Percentiles rank a stretch among this genome's conserved stretches.
Evolutionary conservation across 2,329 filamentous ascomycete species (phyloP).

Genomic region (Talaromyces sp.): DNA sequence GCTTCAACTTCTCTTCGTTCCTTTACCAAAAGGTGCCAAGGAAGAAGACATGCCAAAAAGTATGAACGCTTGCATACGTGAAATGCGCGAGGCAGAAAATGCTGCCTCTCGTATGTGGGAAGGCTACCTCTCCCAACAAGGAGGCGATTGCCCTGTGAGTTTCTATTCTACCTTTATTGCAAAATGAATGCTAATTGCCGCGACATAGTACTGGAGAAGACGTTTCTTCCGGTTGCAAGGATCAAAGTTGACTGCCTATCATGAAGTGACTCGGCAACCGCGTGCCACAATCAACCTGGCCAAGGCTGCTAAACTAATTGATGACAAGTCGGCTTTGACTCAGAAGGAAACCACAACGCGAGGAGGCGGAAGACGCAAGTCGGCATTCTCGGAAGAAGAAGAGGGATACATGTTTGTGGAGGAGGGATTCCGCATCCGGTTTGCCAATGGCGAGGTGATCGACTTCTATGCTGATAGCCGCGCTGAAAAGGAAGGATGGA

Average conservation of each 20-base stretch:
- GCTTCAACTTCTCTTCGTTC: conserved; percentile 90
- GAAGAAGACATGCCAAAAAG: conserved; percentile 99
- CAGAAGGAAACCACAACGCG: conserved; percentile 78
- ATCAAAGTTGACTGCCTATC: conserved; percentile 88
- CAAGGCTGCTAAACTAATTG: conserved; percentile 89
- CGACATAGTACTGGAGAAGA: conserved; percentile 82
- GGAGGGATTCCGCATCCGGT: conserved; percentile 97
- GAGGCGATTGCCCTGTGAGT: conserved; percentile 93
- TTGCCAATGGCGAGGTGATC: conserved; percentile 96
- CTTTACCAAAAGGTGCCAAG: conserved; percentile 77
- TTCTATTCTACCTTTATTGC: background rate
- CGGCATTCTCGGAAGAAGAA: conserved; percentile 95
- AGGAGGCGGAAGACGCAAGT: conserved; percentile 78
- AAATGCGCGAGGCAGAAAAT: conserved; percentile 86
- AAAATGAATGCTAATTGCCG: conserved; percentile 37
- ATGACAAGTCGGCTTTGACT: conserved; percentile 79
- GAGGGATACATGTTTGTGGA: conserved; percentile 99
- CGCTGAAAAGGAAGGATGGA: conserved; percentile 89
- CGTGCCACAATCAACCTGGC: conserved; percentile 94
- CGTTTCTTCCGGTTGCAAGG: conserved; percentile 94
- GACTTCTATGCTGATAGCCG: conserved; percentile 95
- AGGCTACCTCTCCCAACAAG: conserved; percentile 90
- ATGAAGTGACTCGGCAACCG: conserved; percentile 91
- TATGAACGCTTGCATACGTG: conserved; percentile 93
- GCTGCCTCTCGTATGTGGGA: conserved; percentile 76